Percentiles rank a stretch among this genome's conserved stretches.
Evolutionary conservation across 768 basidiomycete genomes (phyloP).

Genomic region (Agaricus subrufescens): DNA sequence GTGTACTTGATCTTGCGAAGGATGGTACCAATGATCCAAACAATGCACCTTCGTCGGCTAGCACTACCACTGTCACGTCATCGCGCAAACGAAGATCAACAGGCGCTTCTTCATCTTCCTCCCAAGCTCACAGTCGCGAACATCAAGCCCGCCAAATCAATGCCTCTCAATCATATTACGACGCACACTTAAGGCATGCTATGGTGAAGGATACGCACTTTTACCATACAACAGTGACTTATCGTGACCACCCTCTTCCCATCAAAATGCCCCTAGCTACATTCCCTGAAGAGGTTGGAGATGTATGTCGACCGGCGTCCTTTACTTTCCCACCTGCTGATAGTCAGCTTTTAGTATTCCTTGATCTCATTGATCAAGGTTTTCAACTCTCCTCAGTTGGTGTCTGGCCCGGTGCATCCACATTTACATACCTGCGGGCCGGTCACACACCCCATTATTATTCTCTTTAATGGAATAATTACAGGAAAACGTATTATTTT

Average conservation of each 20-base stretch:
- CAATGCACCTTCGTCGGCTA: slow-evolving; percentile 36
- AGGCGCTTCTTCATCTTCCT: slow-evolving; percentile 72
- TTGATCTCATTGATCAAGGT: slow-evolving; percentile 85
- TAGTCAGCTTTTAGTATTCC: slow-evolving; percentile 61
- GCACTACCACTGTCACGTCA: slow-evolving; percentile 34
- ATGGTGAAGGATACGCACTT: slow-evolving; percentile 88
- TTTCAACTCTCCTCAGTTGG: slow-evolving; percentile 55
- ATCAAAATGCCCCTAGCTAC: slow-evolving; percentile 88
- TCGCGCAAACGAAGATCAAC: slow-evolving; percentile 59
- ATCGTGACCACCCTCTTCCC: slow-evolving; percentile 79
- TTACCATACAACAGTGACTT: slow-evolving; percentile 80
- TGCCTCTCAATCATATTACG: slow-evolving; percentile 37
- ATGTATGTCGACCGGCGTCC: slow-evolving; percentile 47
- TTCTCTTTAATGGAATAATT: slow-evolving; percentile 93
- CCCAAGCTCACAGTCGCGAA: slow-evolving; percentile 44
- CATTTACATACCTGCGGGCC: slow-evolving; percentile 92
- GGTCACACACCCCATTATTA: slow-evolving; percentile 88
- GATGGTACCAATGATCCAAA: slow-evolving; percentile 36
- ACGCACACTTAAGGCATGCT: slow-evolving; percentile 43
- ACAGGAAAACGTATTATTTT: slow-evolving; percentile 97
- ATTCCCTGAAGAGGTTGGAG: slow-evolving; percentile 94
- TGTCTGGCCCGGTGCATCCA: slow-evolving; percentile 78
- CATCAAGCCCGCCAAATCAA: slow-evolving; percentile 28
- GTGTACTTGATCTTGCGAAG: slow-evolving; percentile 45
- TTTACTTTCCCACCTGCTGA: background rate